Evolutionary conservation across 2,329 filamentous ascomycete genomes (phyloP), one percentile per base, ranked within the genome.

Genomic region (Pseudopithomyces maydicus): DNA sequence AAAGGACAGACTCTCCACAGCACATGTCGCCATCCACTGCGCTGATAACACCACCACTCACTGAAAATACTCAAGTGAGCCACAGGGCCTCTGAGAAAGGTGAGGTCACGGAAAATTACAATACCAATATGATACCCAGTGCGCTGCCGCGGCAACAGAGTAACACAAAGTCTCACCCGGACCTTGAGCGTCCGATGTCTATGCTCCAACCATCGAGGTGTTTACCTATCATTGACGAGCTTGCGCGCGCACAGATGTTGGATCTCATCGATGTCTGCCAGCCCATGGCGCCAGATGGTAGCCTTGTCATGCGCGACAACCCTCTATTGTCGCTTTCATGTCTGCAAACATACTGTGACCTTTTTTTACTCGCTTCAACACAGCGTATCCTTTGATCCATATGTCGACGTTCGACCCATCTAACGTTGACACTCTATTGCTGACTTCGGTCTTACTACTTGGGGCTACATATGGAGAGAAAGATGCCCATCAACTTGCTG

Each of bases 331-430:
- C 81, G 0, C 71, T 83, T 0, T 62, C 70, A 1, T 80, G 81
- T 0, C 72, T 88, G 8, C 84, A 87, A 61, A 78, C 74, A 2
- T 88, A 86, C 65, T 79, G 80, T 38, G 82, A 87, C 57, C 72
- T 88, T 1, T 88, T 84, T 88, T 88, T 69, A 81, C 79, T 0
- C 79, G 81, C 2, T 88, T 88, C 72, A 88, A 88, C 66, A 79
- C 80, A 0, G 77, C 81, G 0, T 88, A 88, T 60, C 86, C 85
- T 0, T 74, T 88, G 1, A 79, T 88, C 8, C 85, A 88, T 57
- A 76, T 82, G 59, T 75, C 84, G 1, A 87, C 84, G 0, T 88
- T 88, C 63, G 76, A 84, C 42, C 78, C 83, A 1, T 76, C 73
- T 7, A 68, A 74, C 2, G 75, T 79, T 0, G 82, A 88, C 23